Evolutionary conservation across 2,329 filamentous ascomycete species (phyloP).

Genomic region (Colletotrichum eremochloae): DNA sequence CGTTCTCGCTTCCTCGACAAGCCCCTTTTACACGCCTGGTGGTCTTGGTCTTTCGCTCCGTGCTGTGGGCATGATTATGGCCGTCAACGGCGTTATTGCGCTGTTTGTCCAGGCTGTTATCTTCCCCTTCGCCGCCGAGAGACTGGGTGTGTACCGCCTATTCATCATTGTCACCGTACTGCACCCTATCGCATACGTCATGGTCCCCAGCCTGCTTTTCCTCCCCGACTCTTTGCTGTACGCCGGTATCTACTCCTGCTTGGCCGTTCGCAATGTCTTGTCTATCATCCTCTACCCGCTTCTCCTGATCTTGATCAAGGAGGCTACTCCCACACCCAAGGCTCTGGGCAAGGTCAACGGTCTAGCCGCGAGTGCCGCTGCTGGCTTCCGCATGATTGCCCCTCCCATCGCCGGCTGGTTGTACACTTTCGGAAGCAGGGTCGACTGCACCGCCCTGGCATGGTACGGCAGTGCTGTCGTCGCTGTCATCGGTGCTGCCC

Average conservation of each 20-base stretch:
- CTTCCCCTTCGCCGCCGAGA: constrained; percentile 71
- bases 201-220: constrained; percentile 70
- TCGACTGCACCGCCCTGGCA: constrained; percentile 71
- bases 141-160: constrained; percentile 70
- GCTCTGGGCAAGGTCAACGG: constrained; percentile 76
- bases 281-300: constrained; percentile 76
- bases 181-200: constrained; percentile 72
- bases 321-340: constrained; percentile 69
- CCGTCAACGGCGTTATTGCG: constrained; percentile 70
- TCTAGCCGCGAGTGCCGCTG: constrained; percentile 74
- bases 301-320: constrained; percentile 76
- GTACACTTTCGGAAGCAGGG: constrained; percentile 70
- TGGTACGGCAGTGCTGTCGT: constrained; percentile 74
- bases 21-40: constrained; percentile 69
- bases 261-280: constrained; percentile 70
- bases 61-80: constrained; percentile 72
- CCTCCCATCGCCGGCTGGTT: constrained; percentile 74
- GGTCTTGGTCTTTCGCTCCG: constrained; percentile 74
- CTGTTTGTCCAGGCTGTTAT: constrained; percentile 71
- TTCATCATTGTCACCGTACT: constrained; percentile 70
- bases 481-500: constrained; percentile 68
- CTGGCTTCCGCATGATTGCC: constrained; percentile 76
- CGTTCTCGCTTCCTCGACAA: constrained; percentile 51
- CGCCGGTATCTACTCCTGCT: constrained; percentile 69
- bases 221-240: constrained; percentile 66